Base-by-base conservation (phyloP, 495 filamentous ascomycete genomes). In the Hypoxylon lienhwacheense region DNA sequence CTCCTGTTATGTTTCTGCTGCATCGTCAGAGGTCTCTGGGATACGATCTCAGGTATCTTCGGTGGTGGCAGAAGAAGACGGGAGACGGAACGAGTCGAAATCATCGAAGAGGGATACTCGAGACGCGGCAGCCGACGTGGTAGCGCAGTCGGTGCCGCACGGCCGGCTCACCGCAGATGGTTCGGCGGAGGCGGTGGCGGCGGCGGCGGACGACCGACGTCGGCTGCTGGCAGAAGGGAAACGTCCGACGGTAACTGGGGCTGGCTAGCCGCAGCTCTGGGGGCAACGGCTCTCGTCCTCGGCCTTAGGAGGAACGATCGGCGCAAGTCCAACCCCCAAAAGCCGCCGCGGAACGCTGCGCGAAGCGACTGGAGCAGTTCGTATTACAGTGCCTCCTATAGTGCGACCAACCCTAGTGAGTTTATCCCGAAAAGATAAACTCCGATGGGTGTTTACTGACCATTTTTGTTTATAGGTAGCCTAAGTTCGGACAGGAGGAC, bases 1-100 rank as follows among this genome's bases (percentile, higher is more conserved):
- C 64, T 88, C 7, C 78, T 92, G 3, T 59, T 95, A 43, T 90
- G 87, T 70, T 80, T 84, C 66, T 91, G 81, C 74, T 81, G 84
- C 71, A 86, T 89, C 59, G 79, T 85, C 52, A 81, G 79, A 53
- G 84, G 84, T 6, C 69, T 84, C 14, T 77, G 88, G 67, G 79
- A 86, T 47, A 78, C 73, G 11, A 46, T 89, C 17, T 69, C 88
- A 42, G 86, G 81, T 24, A 72, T 87, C 43, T 77, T 95, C 42
- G 89, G 88, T 19, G 75, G 83, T 24, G 68, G 70, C 47, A 75
- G 68, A 56, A 65, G 64, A 65, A 63, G 44, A 66, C 65, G 44
- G 70, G 74, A 63, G 67, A 73, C 66, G 46, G 78, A 81, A 19
- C 81, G 77, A 52, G 81, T 81, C 11, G 81, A 85, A 43, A 75